Base-by-base conservation (phyloP, 345 rosid genomes). In the Eucalyptus microcorys region DNA sequence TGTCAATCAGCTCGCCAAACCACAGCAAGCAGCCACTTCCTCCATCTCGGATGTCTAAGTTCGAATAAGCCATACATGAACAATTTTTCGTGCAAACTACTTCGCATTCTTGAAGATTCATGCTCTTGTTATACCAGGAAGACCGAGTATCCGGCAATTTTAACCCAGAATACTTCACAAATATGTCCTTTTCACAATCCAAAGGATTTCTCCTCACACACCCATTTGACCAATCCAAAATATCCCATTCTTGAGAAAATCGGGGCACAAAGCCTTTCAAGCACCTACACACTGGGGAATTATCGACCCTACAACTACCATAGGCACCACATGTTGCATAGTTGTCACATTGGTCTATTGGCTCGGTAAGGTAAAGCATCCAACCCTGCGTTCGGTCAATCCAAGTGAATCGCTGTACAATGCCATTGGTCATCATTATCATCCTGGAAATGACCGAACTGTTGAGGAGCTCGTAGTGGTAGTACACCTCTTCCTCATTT, bases 41-140 rank as follows among this genome's bases (percentile, higher is more conserved):
- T 81, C 94, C 95, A 34, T 90, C 93, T 47, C 89, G 83, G 40
- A 95, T 89, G 84, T 93, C 88, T 32, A 89, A 88, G 89, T 59
- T 92, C 1, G 94, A 90, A 87, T 94, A 94, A 83, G 95, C 97
- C 3, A 64, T 92, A 15, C 97, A 95, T 12, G 94, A 93, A 87
- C 95, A 95, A 43, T 94, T 93, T 30, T 87, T 86, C 37, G 8
- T 32, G 89, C 96, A 95, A 64, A 85, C 8, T 26, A 48, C 26
- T 86, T 90, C 57, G 57, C 96, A 94, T 45, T 91, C 93, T 8
- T 87, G 49, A 14, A 93, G 93, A 52, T 66, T 91, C 40, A 92
- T 87, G 14, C 86, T 88, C 57, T 88, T 86, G 16, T 90, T 88
- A 50, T 85, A 89, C 90, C 92, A 90, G 0, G 94, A 85, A 9